Base-by-base conservation (phyloP, 1,284 basidiomycete genomes). In the Ceratobasidium sp. region DNA sequence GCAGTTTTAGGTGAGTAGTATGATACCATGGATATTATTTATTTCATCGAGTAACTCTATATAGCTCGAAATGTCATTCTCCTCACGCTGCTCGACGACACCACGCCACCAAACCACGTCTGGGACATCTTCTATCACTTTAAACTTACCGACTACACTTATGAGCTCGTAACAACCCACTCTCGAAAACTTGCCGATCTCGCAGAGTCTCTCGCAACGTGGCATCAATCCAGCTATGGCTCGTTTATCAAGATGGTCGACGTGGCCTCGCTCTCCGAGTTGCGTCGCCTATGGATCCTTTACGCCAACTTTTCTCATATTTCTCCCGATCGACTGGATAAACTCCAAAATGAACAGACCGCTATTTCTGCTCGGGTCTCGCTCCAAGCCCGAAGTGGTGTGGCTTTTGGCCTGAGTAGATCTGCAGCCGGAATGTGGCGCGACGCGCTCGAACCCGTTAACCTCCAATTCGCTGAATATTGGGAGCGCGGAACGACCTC, bases 41-140 rank as follows among this genome's bases (percentile, higher is more conserved):
- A 40, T 25, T 34, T 25, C 20, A 29, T 69, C 27, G 20, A 13
- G 27, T 22, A 31, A 34, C 38, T 42, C 5, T 42, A 17, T 15
- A 42, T 43, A 83, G 82, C 82, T 25, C 80, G 82, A 27, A 83
- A 83, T 54, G 75, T 80, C 7, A 56, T 82, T 8, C 73, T 80
- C 13, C 75, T 77, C 54, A 77, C 78, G 2, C 62, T 80, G 40
- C 70, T 81, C 38, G 80, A 82, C 15, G 79, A 80, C 25, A 58
- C 76, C 8, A 58, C 73, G 0, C 70, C 76, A 34, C 68, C 71
- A 35, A 65, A 72, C 12, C 74, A 56, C 17, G 76, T 83, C 12
- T 88, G 86, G 86, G 81, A 85, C 58, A 84, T 87, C 22, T 86
- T 83, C 73, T 87, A 82, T 72, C 84, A 88, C 73, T 76, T 87